Evolutionary conservation across 768 basidiomycete genomes (phyloP).

Genomic region (Tulasnella sp.): DNA sequence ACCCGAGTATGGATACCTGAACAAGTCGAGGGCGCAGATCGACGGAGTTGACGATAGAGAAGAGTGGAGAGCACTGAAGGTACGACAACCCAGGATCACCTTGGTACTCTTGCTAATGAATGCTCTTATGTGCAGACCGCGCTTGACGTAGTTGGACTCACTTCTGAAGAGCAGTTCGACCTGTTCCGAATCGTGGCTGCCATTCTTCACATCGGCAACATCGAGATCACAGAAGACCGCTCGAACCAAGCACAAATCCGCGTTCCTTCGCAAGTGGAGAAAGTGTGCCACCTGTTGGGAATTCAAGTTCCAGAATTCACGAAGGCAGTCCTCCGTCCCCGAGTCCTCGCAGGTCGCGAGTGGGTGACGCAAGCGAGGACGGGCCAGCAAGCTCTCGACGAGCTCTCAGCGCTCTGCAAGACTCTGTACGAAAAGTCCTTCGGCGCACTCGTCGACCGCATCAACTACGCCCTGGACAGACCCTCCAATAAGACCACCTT

Average conservation of each 20-base stretch:
- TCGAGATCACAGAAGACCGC: slow-evolving; percentile 70
- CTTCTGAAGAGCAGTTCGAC: slow-evolving; percentile 77
- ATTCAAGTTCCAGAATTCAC: slow-evolving; percentile 83
- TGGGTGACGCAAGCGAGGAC: slow-evolving; percentile 95
- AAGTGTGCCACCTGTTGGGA: slow-evolving; percentile 85
- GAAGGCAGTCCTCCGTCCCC: slow-evolving; percentile 82
- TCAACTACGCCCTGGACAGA: slow-evolving; percentile 90
- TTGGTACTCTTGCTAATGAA: slow-evolving; percentile 13
- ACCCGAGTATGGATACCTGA: slow-evolving; percentile 86
- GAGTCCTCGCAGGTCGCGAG: slow-evolving; percentile 89
- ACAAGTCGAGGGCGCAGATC: slow-evolving; percentile 83
- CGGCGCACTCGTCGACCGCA: slow-evolving; percentile 86
- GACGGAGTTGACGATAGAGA: slow-evolving; percentile 90
- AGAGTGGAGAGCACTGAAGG: slow-evolving; percentile 81
- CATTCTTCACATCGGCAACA: slow-evolving; percentile 94
- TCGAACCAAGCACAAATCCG: slow-evolving; percentile 66
- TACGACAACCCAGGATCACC: slow-evolving; percentile 38
- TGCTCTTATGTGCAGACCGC: slow-evolving; percentile 52
- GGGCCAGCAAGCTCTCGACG: slow-evolving; percentile 85
- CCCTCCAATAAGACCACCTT: slow-evolving; percentile 90
- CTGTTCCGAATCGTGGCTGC: slow-evolving; percentile 92
- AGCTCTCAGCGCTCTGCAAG: slow-evolving; percentile 87
- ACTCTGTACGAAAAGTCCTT: slow-evolving; percentile 97
- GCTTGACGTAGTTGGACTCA: slow-evolving; percentile 86
- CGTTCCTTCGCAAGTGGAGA: slow-evolving; percentile 52